These are phyloP conservation scores for Aspergillus sp. DNA, from an alignment of 2,329 filamentous ascomycete genomes.

Conservation along the genomic window DNA sequence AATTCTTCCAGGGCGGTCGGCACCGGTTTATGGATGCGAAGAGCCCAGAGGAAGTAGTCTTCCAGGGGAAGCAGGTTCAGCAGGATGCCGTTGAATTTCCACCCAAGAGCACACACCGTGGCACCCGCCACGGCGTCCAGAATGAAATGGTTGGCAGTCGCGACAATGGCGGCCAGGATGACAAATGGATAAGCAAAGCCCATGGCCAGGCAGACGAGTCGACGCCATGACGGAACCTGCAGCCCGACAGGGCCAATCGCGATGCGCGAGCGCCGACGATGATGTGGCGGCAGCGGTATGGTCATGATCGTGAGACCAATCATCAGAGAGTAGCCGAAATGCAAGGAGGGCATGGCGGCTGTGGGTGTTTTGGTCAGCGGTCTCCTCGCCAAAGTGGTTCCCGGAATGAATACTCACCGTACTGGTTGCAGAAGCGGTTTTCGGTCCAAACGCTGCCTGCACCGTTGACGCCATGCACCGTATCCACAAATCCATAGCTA, in stretches of 20 bases:
- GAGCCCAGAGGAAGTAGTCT: constrained; percentile 65
- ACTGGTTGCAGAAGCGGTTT: constrained; percentile 75
- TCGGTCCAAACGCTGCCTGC: constrained; percentile 71
- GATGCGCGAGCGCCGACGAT: constrained; percentile 45
- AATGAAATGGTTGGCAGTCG: constrained; percentile 72
- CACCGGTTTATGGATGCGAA: constrained; percentile 67
- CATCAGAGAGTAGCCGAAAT: constrained; percentile 74
- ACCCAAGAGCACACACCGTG: constrained; percentile 65
- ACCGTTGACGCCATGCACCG: constrained; percentile 58
- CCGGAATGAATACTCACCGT: constrained; percentile 53
- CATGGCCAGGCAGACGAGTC: constrained; percentile 51
- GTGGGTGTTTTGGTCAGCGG: neutral
- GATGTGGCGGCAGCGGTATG: constrained; percentile 61
- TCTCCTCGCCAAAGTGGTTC: neutral
- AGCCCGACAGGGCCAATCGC: constrained; percentile 39
- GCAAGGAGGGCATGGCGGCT: constrained; percentile 74
- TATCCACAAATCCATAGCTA: constrained; percentile 62
- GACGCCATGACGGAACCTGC: constrained; percentile 52
- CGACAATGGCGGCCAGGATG: constrained; percentile 68
- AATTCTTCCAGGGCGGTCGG: constrained; percentile 20
- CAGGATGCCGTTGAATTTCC: constrained; percentile 57
- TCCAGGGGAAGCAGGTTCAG: constrained; percentile 67
- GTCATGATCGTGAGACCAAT: constrained; percentile 70
- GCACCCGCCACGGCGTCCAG: constrained; percentile 71
- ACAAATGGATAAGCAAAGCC: constrained; percentile 66